Evolutionary conservation across 345 rosid genomes (phyloP).

Genomic region (Ricinus communis): DNA sequence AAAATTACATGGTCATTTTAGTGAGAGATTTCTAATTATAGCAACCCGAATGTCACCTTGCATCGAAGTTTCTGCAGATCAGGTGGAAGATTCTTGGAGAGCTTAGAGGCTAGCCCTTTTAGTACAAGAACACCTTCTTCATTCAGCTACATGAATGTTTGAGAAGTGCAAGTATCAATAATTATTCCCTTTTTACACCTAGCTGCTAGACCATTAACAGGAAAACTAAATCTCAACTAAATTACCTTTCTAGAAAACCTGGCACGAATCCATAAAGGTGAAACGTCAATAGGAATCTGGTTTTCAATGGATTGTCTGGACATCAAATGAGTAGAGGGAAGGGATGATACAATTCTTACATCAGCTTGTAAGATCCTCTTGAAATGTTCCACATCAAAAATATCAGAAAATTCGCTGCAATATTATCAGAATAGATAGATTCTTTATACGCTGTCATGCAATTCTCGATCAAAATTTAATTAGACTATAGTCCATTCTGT

Average conservation of each 20-base stretch:
- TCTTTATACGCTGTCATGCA: background rate
- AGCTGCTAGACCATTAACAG: no score
- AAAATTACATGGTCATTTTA: background rate
- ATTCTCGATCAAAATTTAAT: background rate
- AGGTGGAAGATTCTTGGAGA: slow-evolving; percentile 62
- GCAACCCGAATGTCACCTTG: slow-evolving; percentile 38
- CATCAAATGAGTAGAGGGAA: slow-evolving; percentile 69
- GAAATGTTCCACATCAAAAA: slow-evolving; percentile 67
- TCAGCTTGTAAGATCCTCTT: slow-evolving; percentile 58
- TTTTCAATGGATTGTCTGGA: slow-evolving; percentile 51
- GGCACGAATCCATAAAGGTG: slow-evolving; percentile 72
- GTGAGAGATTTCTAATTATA: background rate
- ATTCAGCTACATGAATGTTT: slow-evolving; percentile 44
- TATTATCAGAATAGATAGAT: slow-evolving; percentile 1
- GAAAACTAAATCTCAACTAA: background rate
- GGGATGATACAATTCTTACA: slow-evolving; percentile 61
- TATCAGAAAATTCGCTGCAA: slow-evolving; percentile 64
- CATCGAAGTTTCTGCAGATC: slow-evolving; percentile 82
- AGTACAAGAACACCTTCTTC: slow-evolving; percentile 62
- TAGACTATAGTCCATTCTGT: background rate
- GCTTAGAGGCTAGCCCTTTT: slow-evolving; percentile 65
- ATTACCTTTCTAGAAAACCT: slow-evolving; percentile 54
- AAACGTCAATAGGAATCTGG: slow-evolving; percentile 56
- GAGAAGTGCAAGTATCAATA: background rate
- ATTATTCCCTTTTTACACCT: background rate